Base-by-base conservation (phyloP, 345 rosid species). In the Anastatica hierochuntica region DNA sequence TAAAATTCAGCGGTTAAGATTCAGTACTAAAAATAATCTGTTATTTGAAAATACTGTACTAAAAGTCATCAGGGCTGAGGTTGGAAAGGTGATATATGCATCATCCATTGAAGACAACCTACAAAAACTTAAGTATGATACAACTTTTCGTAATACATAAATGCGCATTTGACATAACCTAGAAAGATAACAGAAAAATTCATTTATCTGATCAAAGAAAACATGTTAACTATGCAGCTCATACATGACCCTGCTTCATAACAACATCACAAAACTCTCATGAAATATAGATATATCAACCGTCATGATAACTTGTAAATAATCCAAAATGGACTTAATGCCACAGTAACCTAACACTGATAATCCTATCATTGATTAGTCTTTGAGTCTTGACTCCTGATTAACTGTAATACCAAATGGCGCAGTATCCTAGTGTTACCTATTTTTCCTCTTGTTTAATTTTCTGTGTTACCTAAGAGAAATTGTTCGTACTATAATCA, bases 351-450 rank as follows among this genome's bases (percentile, higher is more conserved):
- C 46, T 16, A 46, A 17, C 36, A 26, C 17, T 20, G 8, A 19
- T 10, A n/a, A 24, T 47, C 38, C 46, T 16, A 46, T 26, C 36
- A 26, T 27, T 20, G 8, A 19, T 10, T 56, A 20, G 41, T 58
- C 40, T 14, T 10, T 10, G 43, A 20, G 41, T 58, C 40, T 14
- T 10, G 47, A 57, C 20, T 12, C 33, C 42, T 39, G 17, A 30
- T 40, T 49, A 42, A 39, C 12, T 33, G 20, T 20, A 29, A 14
- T 12, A 40, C 41, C 17, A 50, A 30, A 14, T 19, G 23, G 30
- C 52, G 40, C 45, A 62, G 34, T 29, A 34, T 61, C 26, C 29
- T 51, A 13, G n/a, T 16, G 45, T 43, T 24, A 42, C 17, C 30
- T 35, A 26, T 43, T 17, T 34, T 12, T 14, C 44, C 33, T 42